Base-by-base conservation (phyloP, 345 rosid species). In the Heritiera fomes region DNA sequence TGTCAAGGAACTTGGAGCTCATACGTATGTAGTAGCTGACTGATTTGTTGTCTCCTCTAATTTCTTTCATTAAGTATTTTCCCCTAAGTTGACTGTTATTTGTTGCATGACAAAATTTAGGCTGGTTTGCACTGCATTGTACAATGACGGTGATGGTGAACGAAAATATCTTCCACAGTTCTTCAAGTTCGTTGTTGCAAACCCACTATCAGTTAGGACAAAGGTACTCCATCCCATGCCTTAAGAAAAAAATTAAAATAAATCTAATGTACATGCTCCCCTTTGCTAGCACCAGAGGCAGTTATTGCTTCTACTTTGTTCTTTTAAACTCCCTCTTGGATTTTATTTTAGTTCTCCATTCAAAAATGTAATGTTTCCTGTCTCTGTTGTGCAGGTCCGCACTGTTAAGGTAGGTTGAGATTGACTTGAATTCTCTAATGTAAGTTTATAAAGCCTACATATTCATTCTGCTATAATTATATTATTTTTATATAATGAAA, bases 1-100 rank as follows among this genome's bases (percentile, higher is more conserved):
- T 80, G 98, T 96, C 8, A 94, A 96, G 91, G 99, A 94, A 87
- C 98, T 96, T 9, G 99, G 99, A 59, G 94, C 99, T 86, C 97
- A 96, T 86, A 96, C 98, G 98, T 96, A 65, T 45, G 86, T 78
- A 56, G 40, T 6, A 6, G 11, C 4, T 56, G 9, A 7, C 65
- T 58, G 28, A 8, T 32, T 41, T 52, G 3, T 4, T 65, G 6
- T 78, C 15, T 64, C 52, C n/a, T 73, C 8, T 38, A 4, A 15
- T 38, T 71, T 41, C 30, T 45, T 50, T 0, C 4, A 28, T 12
- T 53, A 18, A 34, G 47, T 28, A 15, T 76, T 30, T 14, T 38
- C 4, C 56, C 47, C 68, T 62, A 23, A 18, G 50, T 38, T 13
- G 43, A 46, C 62, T 6, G 0, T 55, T 28, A 46, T 64, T 5